A percentile compares a stretch with the other conserved stretches of the same genome.
These are phyloP conservation scores for Hypoxylon sp. DNA, from an alignment of 2,329 filamentous ascomycete species.

Conservation along the genomic window DNA sequence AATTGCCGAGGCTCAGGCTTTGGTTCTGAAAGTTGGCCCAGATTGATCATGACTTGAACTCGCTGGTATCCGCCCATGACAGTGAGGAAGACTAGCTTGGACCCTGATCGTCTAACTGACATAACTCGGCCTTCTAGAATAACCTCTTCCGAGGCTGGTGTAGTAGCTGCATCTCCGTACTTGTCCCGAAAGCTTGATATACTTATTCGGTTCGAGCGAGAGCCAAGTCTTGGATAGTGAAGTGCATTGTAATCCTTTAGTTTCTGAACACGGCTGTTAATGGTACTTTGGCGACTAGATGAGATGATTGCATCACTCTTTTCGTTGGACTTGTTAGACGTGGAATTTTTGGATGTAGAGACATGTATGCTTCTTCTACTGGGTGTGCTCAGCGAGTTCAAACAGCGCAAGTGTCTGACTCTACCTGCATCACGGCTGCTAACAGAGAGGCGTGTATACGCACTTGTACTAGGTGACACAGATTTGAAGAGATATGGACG, in stretches of 20 bases:
- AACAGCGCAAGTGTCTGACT: constrained; percentile 44
- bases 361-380: constrained; percentile 30
- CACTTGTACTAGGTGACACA: constrained; percentile 48
- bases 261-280: constrained; percentile 57
- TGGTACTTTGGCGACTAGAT: constrained; percentile 21
- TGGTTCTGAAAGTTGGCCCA: constrained; percentile 56
- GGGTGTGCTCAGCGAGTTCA: constrained; percentile 24
- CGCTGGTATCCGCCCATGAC: constrained; percentile 75
- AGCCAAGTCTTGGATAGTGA: constrained; percentile 63
- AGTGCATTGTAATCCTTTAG: constrained; percentile 59
- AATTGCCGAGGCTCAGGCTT: constrained; percentile 54
- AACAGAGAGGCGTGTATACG: constrained; percentile 57
- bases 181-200: constrained; percentile 50
- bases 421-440: constrained; percentile 28
- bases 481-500: constrained; percentile 62
- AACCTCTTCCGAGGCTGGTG: constrained; percentile 42
- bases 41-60: constrained; percentile 80
- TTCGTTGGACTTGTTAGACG: not conserved
- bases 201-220: constrained; percentile 47
- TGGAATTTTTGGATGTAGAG: constrained; percentile 13
- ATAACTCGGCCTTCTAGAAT: constrained; percentile 46
- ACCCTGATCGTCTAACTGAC: constrained; percentile 57
- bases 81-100: constrained; percentile 85
- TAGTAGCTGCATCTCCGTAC: constrained; percentile 41
- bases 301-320: constrained; percentile 15